Base-by-base conservation (phyloP, 768 basidiomycete genomes). In the Plicaturopsis crispa region DNA sequence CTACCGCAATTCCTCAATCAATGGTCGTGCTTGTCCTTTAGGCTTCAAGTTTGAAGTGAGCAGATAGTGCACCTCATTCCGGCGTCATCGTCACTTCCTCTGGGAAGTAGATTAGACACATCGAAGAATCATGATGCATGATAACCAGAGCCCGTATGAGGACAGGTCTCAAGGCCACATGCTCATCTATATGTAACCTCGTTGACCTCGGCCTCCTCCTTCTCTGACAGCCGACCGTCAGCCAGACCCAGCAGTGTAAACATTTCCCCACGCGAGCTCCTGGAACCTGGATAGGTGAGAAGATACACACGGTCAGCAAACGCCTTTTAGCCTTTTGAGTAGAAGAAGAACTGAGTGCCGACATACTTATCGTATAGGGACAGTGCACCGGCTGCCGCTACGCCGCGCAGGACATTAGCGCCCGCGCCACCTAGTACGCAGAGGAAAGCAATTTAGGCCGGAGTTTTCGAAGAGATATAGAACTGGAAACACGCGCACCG, bases 331-430 rank as follows among this genome's bases (percentile, higher is more conserved):
- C n/a, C n/a, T n/a, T n/a, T n/a, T n/a, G 26, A 28, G 14, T 8
- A 28, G 14, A 28, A 28, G 8, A 8, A 14, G 10, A 28, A 28
- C 26, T 8, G 8, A 28, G 26, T 8, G 26, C 10, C 8, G 10
- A 28, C 26, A 8, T 28, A 28, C 62, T 80, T 77, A 70, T 80
- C 79, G 72, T 80, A 80, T 40, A 80, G 63, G 42, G 78, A 80
- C 55, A 82, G 61, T 51, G 80, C 79, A 73, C 78, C 78, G 16
- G 61, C 62, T n/a, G 53, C 53, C 5, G 62, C 62, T n/a, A 65
- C 44, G 57, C 78, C 74, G 56, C 78, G 75, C 50, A 79, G 38
- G 34, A 66, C 62, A 52, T 73, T 73, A 41, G 70, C 72, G 47
- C 73, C 75, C 41, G 73, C 75, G 49, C 78, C 75, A 58, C 73